phyloP scores from a whole-genome alignment of 176 grass and related monocot genomes.

The Typha latifolia region DNA sequence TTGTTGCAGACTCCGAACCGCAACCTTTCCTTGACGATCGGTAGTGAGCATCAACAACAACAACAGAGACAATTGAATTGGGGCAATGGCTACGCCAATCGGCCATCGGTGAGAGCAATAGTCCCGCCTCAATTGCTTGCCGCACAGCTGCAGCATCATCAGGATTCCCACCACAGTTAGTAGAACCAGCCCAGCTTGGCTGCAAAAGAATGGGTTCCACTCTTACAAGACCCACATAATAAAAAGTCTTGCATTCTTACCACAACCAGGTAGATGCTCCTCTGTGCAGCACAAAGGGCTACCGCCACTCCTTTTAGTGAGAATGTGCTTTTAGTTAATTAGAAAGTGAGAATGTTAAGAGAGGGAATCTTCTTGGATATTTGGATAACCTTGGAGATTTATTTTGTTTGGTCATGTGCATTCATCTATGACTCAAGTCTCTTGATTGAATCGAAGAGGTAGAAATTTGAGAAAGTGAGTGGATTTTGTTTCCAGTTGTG shows the following conservation, averaged over 20 bases:
- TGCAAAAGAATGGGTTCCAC: constrained; percentile 69
- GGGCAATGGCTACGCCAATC: constrained; percentile 25
- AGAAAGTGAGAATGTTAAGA: neutral
- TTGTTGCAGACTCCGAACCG: constrained; percentile 25
- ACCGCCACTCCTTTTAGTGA: neutral
- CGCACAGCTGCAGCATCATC: constrained; percentile 95
- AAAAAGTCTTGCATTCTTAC: no score
- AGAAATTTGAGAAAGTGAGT: constrained; percentile 18
- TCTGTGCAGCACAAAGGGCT: neutral
- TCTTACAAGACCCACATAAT: constrained; percentile 5
- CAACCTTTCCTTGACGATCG: constrained; percentile 44
- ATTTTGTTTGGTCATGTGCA: constrained; percentile 77
- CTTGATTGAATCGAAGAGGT: neutral
- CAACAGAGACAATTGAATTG: constrained; percentile 35
- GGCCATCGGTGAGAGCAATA: constrained; percentile 18
- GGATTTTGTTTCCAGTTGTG: constrained; percentile 65
- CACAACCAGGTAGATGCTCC: neutral
- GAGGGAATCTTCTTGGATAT: constrained; percentile 1
- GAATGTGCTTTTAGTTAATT: neutral
- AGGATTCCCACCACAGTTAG: constrained; percentile 85
- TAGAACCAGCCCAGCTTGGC: constrained; percentile 44
- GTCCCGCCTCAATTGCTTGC: constrained; percentile 16
- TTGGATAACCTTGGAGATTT: neutral
- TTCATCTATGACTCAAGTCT: constrained; percentile 21
- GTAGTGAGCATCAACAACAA: constrained; percentile 23